These are phyloP conservation scores for Teunomyces lycoperdinae DNA, from an alignment of 805 yeast species.

Conservation along the genomic window DNA sequence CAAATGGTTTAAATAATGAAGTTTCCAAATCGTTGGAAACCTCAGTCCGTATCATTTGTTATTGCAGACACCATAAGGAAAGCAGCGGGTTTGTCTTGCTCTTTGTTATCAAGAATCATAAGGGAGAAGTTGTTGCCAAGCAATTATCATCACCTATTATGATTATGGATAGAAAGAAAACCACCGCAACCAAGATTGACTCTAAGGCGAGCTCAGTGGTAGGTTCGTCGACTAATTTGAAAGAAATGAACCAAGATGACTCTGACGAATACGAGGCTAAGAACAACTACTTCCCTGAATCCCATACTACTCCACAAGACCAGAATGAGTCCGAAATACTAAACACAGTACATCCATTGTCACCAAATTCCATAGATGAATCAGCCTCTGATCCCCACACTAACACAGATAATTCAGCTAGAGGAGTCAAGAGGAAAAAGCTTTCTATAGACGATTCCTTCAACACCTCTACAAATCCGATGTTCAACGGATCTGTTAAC, in stretches of 20 bases:
- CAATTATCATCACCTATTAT: slow-evolving; percentile 70
- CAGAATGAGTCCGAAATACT: background rate
- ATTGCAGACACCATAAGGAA: slow-evolving; percentile 93
- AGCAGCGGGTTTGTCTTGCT: slow-evolving; percentile 77
- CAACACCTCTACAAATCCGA: slow-evolving; percentile 31
- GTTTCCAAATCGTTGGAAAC: slow-evolving; percentile 43
- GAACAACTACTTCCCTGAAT: background rate
- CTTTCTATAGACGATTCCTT: slow-evolving; percentile 46
- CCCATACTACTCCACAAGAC: background rate
- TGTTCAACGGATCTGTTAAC: slow-evolving; percentile 38
- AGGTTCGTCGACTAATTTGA: slow-evolving; percentile 21
- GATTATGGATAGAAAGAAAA: slow-evolving; percentile 93
- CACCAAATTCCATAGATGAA: slow-evolving; percentile 63
- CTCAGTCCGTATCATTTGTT: slow-evolving; percentile 82
- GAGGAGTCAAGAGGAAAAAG: slow-evolving; percentile 49
- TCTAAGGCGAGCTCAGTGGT: slow-evolving; percentile 17
- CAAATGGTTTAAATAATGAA: slow-evolving; percentile 39
- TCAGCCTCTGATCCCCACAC: slow-evolving; percentile 53
- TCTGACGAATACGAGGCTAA: slow-evolving; percentile 3
- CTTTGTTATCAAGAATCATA: slow-evolving; percentile 60
- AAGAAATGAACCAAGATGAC: slow-evolving; percentile 8
- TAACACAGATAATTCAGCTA: slow-evolving; percentile 30
- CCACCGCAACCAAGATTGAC: slow-evolving; percentile 27
- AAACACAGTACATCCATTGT: slow-evolving; percentile 37
- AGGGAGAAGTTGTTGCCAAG: slow-evolving; percentile 67